Base-by-base conservation (phyloP, 163 green algal species). In the Scenedesmus sp. region DNA sequence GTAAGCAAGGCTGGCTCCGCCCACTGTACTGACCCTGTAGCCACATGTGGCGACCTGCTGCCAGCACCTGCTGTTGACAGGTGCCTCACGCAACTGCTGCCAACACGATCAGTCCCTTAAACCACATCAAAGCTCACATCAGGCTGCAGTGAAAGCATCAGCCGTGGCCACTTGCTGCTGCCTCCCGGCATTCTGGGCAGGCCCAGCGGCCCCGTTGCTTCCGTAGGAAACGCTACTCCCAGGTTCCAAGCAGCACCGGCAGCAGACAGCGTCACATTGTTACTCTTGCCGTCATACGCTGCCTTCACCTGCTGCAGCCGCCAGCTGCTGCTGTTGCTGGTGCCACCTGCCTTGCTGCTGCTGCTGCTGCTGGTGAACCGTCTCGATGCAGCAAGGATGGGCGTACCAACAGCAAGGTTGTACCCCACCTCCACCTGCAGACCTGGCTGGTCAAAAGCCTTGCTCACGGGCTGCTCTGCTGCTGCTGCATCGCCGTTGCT, bases 381-480 rank as follows among this genome's bases (percentile, higher is more conserved):
- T 22, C 84, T 26, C 7, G 84, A 68, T 37, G 84, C 84, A 43
- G 84, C 70, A 1, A 81, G 18, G 16, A 89, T 49, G 13, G 84
- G 84, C 18, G 40, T 61, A 7, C 70, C 70, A 7, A 10, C 40
- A 33, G 51, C 26, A 10, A 89, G 40, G 43, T 89, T 89, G 35
- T 53, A 89, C 30, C 84, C 84, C 18, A 89, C 42, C 70, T 89
- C 59, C 4, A 61, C 46, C 22, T 89, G 84, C 61, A 89, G 26
- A 16, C 84, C 84, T 46, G 84, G 26, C 3, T 81, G 61, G 24
- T 89, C 61, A 89, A 82, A 89, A 3, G 40, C 40, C 16, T 12
- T 65, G 15, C 20, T 46, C 15, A 37, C 61, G 68, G 84, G 84
- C 35, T 82, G 61, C 37, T 81, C 61, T n/a, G 40, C 35, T 42